Evolutionary conservation across 2,329 filamentous ascomycete genomes (phyloP), one percentile per base, ranked within the genome.

Genomic region (Arthrobotrys pseudoclavata): DNA sequence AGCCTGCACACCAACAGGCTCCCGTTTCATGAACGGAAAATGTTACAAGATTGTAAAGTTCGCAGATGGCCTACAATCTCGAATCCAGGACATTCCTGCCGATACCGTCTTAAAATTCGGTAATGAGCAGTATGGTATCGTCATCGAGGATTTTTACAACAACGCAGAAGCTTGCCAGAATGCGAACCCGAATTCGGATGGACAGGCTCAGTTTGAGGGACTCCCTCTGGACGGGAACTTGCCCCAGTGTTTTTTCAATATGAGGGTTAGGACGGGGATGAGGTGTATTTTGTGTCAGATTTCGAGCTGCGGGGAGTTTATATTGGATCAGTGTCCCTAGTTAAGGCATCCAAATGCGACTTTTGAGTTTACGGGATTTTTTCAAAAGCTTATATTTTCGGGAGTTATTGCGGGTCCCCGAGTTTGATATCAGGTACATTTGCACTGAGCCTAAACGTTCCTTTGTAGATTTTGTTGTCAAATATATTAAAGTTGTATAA

Each of bases 191-290:
- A 42, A 47, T n/a, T 9, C 10, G 1, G 52, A 61, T 5, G 69
- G 69, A 45, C 37, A 74, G 31, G 26, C 62, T 40, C 50, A 48
- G 29, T 60, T 47, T 13, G n/a, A 34, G n/a, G 69, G 62, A 12
- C 22, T 74, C 1, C 69, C 62, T 6, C 15, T 42, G 10, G 52
- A 74, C 18, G 52, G 52, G 2, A 50, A 2, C 48, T 22, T 74
- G 37, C 69, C 69, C 1, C 34, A 48, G 29, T 74, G 69, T 13
- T 66, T 66, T 52, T 74, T 74, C 31, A 74, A 74, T 53, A 74
- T 74, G 69, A 70, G 57, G 22, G 57, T 63, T 20, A 22, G 20
- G 9, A 70, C 18, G 4, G 68, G 68, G 20, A 63, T 9, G 53
- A 42, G 31, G 7, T 62, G 68, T 55, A 47, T 50, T n/a, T 34